Base-by-base conservation (phyloP, 2,329 filamentous ascomycete genomes). In the Sarocladiaceae sp. region DNA sequence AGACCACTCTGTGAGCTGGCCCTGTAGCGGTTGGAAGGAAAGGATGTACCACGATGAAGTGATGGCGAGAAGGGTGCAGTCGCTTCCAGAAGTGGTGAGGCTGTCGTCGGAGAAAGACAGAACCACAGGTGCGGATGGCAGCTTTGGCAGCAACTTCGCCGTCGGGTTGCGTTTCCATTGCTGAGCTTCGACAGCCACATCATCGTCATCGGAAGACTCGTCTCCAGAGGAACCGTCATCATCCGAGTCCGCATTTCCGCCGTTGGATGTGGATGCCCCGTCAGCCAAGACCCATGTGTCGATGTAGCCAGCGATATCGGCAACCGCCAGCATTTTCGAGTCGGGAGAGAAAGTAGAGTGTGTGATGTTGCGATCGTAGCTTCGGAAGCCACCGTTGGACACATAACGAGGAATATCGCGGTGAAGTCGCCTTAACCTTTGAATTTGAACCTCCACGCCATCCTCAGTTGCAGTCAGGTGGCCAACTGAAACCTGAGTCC, bases 1-100 rank as follows among this genome's bases (percentile, higher is more conserved):
- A 8, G 90, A 90, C 94, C 94, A 99, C 31, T 88, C 80, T 4
- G 87, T 90, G 11, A 97, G 73, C 17, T 81, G 82, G 40, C 92
- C 92, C 46, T 81, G 77, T n/a, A 86, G 74, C 33, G 90, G 81
- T 60, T 96, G 83, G 67, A 97, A 89, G 51, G 94, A 82, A 57
- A 89, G 80, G 37, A 97, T 71, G 54, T 91, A 75, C 64, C 63
- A 84, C 66, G 64, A 81, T 52, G 70, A 80, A 56, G 74, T 87
- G 69, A 72, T 69, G 15, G 71, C 73, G 33, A 79, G 77, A 67
- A 79, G 70, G 20, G 71, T 72, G 60, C 82, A 80, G 60, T 82
- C 77, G 40, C 70, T 67, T 35, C 62, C 63, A 18, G 60, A 58
- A 42, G 57, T 53, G 29, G 51, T 57, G 3, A 15, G 71, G 26